Base-by-base conservation (phyloP, 2,329 filamentous ascomycete genomes). In the Aspergillus unguis region DNA sequence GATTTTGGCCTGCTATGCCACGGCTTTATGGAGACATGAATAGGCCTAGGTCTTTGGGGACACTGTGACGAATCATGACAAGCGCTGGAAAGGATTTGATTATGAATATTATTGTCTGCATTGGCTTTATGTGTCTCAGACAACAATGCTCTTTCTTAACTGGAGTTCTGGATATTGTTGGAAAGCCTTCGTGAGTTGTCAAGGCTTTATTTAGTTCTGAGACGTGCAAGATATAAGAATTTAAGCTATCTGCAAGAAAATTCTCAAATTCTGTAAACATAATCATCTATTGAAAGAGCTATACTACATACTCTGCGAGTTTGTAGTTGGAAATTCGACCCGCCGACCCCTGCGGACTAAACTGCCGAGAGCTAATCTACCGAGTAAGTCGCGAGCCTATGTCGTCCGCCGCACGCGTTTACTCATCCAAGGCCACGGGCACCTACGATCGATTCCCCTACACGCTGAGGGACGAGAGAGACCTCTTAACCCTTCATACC, bases 351-450 rank as follows among this genome's bases (percentile, higher is more conserved):
- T 42, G 31, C 31, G 31, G 38, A 31, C 37, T 27, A 17, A 40
- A 49, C 40, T 44, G 47, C 47, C 47, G 32, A 44, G 47, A 37
- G 38, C 36, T 42, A 43, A 48, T 35, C 46, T 50, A 31, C 44
- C 9, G 23, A 25, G 27, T 33, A 44, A 7, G 35, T 50, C 51
- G 46, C 51, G 46, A 50, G 17, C 17, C 17, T 17, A 40, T 42
- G 32, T 17, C 45, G 9, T 17, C 38, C 10, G 5, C 27, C 28
- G 42, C 46, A 44, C 51, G 46, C 42, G 46, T 53, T 46, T 17
- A 38, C 27, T 40, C 36, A 41, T 33, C 17, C 36, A 36, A 49
- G 27, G 17, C 36, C 17, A 25, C 9, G 17, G 33, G 33, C 50
- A 29, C 31, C 40, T 41, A 9, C 31, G 17, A 48, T 40, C 38